Conservation (phyloP, 371 early-diverging fungal species). For the Furculomyces boomerangus region DNA sequence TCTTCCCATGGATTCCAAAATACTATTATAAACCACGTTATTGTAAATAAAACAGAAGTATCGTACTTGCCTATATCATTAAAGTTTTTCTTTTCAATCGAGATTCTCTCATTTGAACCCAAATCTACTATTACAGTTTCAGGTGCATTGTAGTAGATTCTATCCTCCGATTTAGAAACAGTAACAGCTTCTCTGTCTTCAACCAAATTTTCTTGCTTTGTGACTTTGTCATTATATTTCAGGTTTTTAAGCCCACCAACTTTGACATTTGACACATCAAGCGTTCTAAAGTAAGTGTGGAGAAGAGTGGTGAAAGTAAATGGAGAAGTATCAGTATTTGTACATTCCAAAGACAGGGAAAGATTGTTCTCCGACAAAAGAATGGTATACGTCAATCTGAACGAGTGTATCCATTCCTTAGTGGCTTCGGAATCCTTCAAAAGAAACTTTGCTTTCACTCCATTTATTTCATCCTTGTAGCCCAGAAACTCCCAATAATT, state of each 20-base stretch:
- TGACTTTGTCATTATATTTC: slow-evolving; percentile 58
- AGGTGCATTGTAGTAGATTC: slow-evolving; percentile 47
- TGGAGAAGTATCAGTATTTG: slow-evolving; percentile 45
- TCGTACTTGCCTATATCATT: slow-evolving; percentile 51
- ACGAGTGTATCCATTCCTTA: slow-evolving; percentile 52
- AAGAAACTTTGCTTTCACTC: slow-evolving; percentile 43
- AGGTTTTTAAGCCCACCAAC: slow-evolving; percentile 40
- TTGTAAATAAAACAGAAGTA: neutral
- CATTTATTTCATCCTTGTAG: slow-evolving; percentile 27
- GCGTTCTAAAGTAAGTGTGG: slow-evolving; percentile 75
- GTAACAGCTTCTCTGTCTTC: slow-evolving; percentile 31
- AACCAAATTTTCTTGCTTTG: slow-evolving; percentile 11
- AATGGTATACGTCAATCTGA: slow-evolving; percentile 62
- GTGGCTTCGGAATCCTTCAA: slow-evolving; percentile 36
- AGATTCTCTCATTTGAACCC: slow-evolving; percentile 22
- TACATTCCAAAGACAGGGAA: slow-evolving; percentile 39
- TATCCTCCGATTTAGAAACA: slow-evolving; percentile 48
- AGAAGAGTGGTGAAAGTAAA: slow-evolving; percentile 73
- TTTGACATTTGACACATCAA: slow-evolving; percentile 37
- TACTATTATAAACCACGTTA: slow-evolving; percentile 23
- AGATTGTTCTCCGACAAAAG: slow-evolving; percentile 46
- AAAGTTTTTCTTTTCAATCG: slow-evolving; percentile 35
- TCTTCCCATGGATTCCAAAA: slow-evolving; percentile 96
- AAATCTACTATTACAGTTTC: slow-evolving; percentile 27
- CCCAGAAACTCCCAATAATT: slow-evolving; percentile 44